Evolutionary conservation across 2,329 filamentous ascomycete species (phyloP).

Genomic region (Sclerotinia borealis): DNA sequence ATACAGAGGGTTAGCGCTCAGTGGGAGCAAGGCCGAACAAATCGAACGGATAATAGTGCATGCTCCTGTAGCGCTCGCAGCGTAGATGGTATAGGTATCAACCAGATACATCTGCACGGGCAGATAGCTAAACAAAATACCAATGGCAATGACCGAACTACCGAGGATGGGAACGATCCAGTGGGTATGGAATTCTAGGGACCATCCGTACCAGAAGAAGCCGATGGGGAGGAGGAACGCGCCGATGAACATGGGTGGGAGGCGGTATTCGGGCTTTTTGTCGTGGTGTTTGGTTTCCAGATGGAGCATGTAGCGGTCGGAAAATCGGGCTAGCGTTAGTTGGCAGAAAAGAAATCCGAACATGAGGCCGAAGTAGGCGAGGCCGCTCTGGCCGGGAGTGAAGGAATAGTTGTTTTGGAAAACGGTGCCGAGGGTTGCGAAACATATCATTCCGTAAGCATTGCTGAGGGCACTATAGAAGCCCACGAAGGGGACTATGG

Average conservation of each 20-base stretch:
- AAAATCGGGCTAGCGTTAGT: not conserved
- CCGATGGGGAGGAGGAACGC: constrained; percentile 44
- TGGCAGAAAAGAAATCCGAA: not conserved
- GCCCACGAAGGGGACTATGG: not conserved
- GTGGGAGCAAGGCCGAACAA: not conserved
- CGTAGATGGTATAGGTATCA: constrained; percentile 36
- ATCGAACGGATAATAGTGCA: not conserved
- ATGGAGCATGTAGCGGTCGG: not conserved
- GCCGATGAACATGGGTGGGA: constrained; percentile 45
- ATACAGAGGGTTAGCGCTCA: not conserved
- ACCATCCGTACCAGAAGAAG: constrained; percentile 56
- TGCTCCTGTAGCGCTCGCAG: not conserved
- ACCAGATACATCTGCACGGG: constrained; percentile 41
- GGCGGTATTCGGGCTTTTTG: constrained; percentile 31
- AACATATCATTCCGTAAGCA: not conserved
- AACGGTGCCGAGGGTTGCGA: not conserved
- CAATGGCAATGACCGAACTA: constrained; percentile 42
- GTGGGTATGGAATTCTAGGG: constrained; percentile 45
- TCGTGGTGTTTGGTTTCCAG: constrained; percentile 37
- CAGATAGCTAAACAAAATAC: constrained; percentile 38
- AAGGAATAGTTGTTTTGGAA: not conserved
- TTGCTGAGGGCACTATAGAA: not conserved
- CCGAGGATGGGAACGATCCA: constrained; percentile 52
- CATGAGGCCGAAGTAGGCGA: not conserved
- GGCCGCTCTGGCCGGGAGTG: not conserved